Percentiles rank a stretch among this genome's conserved stretches.
phyloP scores from a whole-genome alignment of 441 rosid species.

The Francoa sonchifolia region DNA sequence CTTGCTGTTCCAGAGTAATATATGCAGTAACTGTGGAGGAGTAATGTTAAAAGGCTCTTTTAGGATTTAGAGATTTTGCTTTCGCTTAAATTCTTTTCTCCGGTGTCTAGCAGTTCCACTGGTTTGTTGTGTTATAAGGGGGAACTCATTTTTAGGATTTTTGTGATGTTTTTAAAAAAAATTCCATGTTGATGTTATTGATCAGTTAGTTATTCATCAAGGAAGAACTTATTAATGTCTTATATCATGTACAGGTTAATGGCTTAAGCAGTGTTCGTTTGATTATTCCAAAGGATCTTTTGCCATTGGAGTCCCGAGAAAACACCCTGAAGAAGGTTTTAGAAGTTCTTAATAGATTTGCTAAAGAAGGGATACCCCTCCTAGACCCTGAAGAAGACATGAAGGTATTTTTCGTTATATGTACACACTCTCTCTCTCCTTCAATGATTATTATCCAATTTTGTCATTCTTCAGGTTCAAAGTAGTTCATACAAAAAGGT shows the following conservation, averaged over 20 bases:
- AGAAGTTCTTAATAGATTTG: conserved; percentile 71
- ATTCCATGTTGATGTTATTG: background rate
- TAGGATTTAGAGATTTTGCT: background rate
- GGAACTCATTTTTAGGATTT: too few relatives aligned
- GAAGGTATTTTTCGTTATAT: conserved; percentile 38
- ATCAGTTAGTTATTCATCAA: conserved; percentile 1
- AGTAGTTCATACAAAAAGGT: conserved; percentile 69
- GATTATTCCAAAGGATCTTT: conserved; percentile 69
- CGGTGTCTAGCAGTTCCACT: background rate
- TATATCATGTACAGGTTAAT: conserved; percentile 38
- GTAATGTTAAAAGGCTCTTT: background rate
- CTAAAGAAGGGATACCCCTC: conserved; percentile 50
- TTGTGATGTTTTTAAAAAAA: background rate
- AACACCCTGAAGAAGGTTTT: conserved; percentile 74
- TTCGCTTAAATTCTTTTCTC: background rate
- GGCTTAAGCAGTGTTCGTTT: conserved; percentile 74
- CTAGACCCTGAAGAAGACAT: conserved; percentile 85
- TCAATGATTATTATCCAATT: conserved; percentile 4
- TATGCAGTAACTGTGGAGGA: background rate
- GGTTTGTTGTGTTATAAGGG: background rate
- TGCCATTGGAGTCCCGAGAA: conserved; percentile 79
- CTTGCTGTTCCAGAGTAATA: too few relatives aligned
- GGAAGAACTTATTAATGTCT: conserved; percentile 8
- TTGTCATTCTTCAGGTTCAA: conserved; percentile 40
- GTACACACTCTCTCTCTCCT: conserved; percentile 3